These are phyloP conservation scores for Quercus aquifolioides DNA, from an alignment of 306 rosid species.

Conservation along the genomic window DNA sequence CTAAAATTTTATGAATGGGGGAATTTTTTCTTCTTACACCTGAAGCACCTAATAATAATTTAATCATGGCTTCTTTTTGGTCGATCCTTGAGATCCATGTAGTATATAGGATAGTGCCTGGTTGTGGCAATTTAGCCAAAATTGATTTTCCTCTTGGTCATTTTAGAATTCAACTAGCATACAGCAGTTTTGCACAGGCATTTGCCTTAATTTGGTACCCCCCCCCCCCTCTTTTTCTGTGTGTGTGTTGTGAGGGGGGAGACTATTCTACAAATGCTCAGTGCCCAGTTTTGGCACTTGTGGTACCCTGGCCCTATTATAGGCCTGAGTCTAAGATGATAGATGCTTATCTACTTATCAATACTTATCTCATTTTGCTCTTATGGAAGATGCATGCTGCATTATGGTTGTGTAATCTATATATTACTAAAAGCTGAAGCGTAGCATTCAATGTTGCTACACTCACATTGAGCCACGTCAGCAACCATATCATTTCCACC, in stretches of 20 bases:
- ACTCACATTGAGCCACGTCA: too few species aligned
- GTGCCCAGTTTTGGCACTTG: not conserved
- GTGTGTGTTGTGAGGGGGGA: too few species aligned
- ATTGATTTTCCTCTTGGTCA: slow-evolving; percentile 2
- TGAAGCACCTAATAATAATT: not conserved
- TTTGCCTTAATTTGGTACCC: not conserved
- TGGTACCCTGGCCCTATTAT: not conserved
- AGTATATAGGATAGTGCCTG: not conserved
- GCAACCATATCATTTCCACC: too few species aligned
- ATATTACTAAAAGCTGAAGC: too few species aligned
- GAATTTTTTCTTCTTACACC: not conserved
- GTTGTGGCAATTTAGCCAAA: not conserved
- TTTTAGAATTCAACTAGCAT: not conserved
- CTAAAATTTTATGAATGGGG: not conserved
- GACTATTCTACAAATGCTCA: not conserved
- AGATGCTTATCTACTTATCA: not conserved
- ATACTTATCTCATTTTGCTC: not conserved
- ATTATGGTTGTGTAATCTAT: slow-evolving; percentile 2
- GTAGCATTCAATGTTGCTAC: too few species aligned
- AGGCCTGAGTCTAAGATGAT: not conserved
- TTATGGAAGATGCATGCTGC: slow-evolving; percentile 7
- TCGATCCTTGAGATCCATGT: not conserved
- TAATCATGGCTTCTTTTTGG: not conserved
- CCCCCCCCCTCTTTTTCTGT: too few species aligned
- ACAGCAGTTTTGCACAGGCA: not conserved